Evolutionary conservation across 164 flowering plant genomes (phyloP), one percentile per base, ranked within the genome.

Genomic region (Dillenia turbinata): DNA sequence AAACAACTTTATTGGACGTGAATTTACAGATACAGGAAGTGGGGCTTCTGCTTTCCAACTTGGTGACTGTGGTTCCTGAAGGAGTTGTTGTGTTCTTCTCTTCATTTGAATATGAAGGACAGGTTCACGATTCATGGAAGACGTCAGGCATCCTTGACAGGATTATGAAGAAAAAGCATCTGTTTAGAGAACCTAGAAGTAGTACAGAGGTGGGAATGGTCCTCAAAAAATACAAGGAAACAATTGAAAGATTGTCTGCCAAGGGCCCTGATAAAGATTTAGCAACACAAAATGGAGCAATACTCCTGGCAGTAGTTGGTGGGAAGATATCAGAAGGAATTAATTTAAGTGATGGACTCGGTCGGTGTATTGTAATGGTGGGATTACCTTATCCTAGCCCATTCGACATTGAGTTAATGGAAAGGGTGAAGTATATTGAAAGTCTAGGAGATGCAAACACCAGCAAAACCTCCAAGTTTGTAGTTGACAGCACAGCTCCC

Each of bases 291-390:
- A 86, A 53, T 66, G 97, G 99, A 69, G 99, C 97, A 19, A 52
- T 92, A 43, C 84, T 93, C 47, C 69, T 90, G 59, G 99, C 99
- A 58, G 85, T 95, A 48, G 99, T 95, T 62, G 99, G 99, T 22
- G 99, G 97, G 47, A 94, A 94, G 74, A 77, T 94, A 72, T 91
- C 99, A 49, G 99, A 94, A 77, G 96, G 97, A 47, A 91, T 94
- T 66, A 94, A 94, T 78, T 90, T 95, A 67, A 95, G 94, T 67
- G 99, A 94, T 75, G 96, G 99, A 65, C 84, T 88, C 89, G 92
- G 96, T 44, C 77, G 97, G 69, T 94, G 99, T 70, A 84, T 91
- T 24, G 89, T 95, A 47, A 95, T 95, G 99, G 92, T 91, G 61
- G 99, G 99, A 45, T 78, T 94, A 66, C 97, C 99, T 8, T 95